phyloP scores from a whole-genome alignment of 192 early-diverging fungal species.

The Dimargaris verticillata region DNA sequence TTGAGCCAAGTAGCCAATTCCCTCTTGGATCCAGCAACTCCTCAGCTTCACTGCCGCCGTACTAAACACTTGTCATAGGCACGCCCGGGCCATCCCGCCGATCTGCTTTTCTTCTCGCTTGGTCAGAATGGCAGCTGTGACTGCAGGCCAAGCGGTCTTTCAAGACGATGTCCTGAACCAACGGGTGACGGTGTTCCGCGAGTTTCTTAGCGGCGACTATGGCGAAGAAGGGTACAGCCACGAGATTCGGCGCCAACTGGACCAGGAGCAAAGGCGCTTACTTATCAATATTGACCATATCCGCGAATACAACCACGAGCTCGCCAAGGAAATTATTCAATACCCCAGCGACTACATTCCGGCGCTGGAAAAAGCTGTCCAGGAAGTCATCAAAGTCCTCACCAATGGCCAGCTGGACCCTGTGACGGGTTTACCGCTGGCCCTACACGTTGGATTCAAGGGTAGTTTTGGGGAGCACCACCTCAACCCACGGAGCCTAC shows the following conservation, averaged over 20 bases:
- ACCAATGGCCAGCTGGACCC: slow-evolving; percentile 16
- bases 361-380: slow-evolving; percentile 46
- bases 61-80: too few relatives aligned
- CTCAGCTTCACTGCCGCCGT: too few relatives aligned
- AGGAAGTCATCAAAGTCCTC: slow-evolving; percentile 33
- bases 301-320: slow-evolving; percentile 52
- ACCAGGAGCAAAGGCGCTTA: slow-evolving; percentile 35
- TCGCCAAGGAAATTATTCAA: slow-evolving; percentile 31
- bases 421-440: slow-evolving; percentile 18
- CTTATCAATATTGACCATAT: slow-evolving; percentile 83
- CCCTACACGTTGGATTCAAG: slow-evolving; percentile 65
- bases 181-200: slow-evolving; percentile 12
- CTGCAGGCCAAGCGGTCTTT: background rate
- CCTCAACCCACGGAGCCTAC: slow-evolving; percentile 72
- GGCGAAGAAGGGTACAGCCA: slow-evolving; percentile 35
- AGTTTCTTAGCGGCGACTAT: slow-evolving; percentile 34
- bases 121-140: slow-evolving; percentile 3
- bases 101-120: too few relatives aligned
- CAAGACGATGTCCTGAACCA: slow-evolving; percentile 10
- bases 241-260: slow-evolving; percentile 30
- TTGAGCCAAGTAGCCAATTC: too few relatives aligned
- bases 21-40: too few relatives aligned
- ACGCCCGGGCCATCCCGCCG: too few relatives aligned
- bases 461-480: slow-evolving; percentile 85
- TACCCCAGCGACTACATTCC: slow-evolving; percentile 39